These are phyloP conservation scores for Cyberlindnera subsufficiens DNA, from an alignment of 805 yeast genomes.

Conservation along the genomic window DNA sequence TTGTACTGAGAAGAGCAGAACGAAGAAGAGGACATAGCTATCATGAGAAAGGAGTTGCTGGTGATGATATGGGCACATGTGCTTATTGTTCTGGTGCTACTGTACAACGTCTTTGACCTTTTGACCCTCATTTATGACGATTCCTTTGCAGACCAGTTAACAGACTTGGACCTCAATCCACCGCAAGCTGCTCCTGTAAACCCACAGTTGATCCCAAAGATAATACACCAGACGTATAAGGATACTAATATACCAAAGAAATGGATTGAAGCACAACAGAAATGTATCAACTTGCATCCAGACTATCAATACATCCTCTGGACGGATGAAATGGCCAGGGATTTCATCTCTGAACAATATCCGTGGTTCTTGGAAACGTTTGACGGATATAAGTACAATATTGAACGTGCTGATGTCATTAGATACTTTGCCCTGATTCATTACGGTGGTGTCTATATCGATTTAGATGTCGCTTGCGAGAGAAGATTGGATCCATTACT, in stretches of 20 bases:
- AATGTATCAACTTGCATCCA: constrained; percentile 73
- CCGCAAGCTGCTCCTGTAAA: constrained; percentile 33
- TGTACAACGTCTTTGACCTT: constrained; percentile 63
- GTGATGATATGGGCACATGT: constrained; percentile 56
- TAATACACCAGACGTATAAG: constrained; percentile 91
- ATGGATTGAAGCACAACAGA: constrained; percentile 76
- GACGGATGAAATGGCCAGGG: constrained; percentile 82
- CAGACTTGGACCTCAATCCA: constrained; percentile 58
- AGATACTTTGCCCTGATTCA: constrained; percentile 79
- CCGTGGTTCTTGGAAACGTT: constrained; percentile 84
- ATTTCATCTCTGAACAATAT: constrained; percentile 71
- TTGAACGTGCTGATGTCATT: constrained; percentile 86
- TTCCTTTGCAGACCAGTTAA: constrained; percentile 55
- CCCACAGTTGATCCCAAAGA: constrained; percentile 71
- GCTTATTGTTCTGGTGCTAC: constrained; percentile 32
- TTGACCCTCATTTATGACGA: constrained; percentile 72
- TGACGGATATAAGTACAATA: constrained; percentile 73
- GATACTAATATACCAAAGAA: constrained; percentile 69
- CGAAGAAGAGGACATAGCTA: background rate
- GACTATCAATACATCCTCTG: constrained; percentile 84
- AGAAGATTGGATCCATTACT: constrained; percentile 75
- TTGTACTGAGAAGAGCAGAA: too few species aligned
- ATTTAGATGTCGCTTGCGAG: constrained; percentile 84
- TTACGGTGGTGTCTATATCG: constrained; percentile 88
- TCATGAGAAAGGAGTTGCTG: constrained; percentile 64